Evolutionary conservation across 2,329 filamentous ascomycete species (phyloP), one percentile per base, ranked within the genome.

Genomic region (Colletotrichum lini): DNA sequence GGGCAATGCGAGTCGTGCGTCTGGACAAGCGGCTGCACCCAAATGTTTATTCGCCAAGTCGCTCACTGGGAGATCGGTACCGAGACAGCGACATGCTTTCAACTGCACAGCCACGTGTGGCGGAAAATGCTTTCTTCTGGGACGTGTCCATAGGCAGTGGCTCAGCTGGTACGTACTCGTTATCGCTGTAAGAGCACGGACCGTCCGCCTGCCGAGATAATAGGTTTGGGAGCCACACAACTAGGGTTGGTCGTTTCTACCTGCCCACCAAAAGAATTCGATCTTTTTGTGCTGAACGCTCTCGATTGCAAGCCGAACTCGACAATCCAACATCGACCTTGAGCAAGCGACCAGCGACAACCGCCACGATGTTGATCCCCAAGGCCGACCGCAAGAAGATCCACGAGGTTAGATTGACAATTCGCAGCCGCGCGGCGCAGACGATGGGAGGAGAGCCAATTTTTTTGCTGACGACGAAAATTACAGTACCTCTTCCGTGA

Each of bases 301-400:
- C 79, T 79, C 76, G 75, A 76, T 76, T 75, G 77, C 76, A 79
- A 79, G 80, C 60, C 81, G 82, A 80, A 79, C 80, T 79, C 77
- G 78, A 81, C 82, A 87, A 86, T 78, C 81, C 82, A 87, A 86
- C 86, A 87, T 89, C 86, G 84, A 83, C 82, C 69, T 40, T 57
- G 54, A 72, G 69, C 69, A 69, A 69, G 58, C 69, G 69, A 80
- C 78, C 78, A 80, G 78, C 80, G 82, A 77, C 78, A 84, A 86
- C 84, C 85, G 85, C 84, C 85, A 89, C 95, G 93, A 91, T 91
- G 96, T 93, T 99, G 90, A 99, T 99, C 87, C 96, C 96, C 86
- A 98, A 98, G 93, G 93, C 94, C 87, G 96, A 99, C 90, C 95
- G 97, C 90, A 99, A 99, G 94, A 94, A 95, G 93, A 98, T 99